Evolutionary conservation across 2,329 filamentous ascomycete genomes (phyloP).

Genomic region (Penicillium sp.): DNA sequence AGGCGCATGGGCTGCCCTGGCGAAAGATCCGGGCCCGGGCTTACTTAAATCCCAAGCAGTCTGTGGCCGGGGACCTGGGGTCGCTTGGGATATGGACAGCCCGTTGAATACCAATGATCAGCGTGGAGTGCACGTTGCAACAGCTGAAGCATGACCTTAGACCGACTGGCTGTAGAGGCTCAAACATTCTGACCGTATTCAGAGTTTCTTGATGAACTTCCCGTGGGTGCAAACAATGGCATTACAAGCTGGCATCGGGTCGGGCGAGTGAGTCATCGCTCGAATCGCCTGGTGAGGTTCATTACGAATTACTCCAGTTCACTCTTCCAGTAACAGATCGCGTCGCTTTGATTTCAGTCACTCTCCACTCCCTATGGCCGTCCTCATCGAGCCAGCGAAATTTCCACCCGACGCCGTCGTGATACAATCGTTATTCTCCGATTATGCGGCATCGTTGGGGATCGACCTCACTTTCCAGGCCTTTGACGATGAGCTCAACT

Average conservation of each 20-base stretch:
- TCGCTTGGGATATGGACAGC: background rate
- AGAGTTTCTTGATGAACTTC: background rate
- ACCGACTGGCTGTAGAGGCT: background rate
- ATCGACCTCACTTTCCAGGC: slow-evolving; percentile 62
- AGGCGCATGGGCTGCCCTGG: background rate
- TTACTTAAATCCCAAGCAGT: background rate
- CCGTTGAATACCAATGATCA: background rate
- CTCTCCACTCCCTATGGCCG: slow-evolving; percentile 11
- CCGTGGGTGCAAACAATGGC: background rate
- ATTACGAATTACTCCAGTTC: background rate
- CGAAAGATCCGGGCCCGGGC: background rate
- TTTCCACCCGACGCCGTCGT: slow-evolving; percentile 48
- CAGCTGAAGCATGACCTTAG: background rate
- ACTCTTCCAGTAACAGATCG: background rate
- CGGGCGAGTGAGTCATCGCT: background rate
- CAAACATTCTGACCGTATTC: background rate
- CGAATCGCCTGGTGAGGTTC: background rate
- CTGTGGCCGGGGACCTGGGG: background rate
- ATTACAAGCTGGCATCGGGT: background rate
- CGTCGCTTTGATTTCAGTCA: background rate
- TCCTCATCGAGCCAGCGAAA: slow-evolving; percentile 42
- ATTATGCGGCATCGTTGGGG: slow-evolving; percentile 51
- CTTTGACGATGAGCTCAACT: slow-evolving; percentile 57
- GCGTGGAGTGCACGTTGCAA: background rate
- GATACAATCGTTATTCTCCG: slow-evolving; percentile 49